Percentiles rank a stretch among this genome's conserved stretches.
Conservation (phyloP, 2,329 filamentous ascomycete species). For the Leptographium lundbergii region DNA sequence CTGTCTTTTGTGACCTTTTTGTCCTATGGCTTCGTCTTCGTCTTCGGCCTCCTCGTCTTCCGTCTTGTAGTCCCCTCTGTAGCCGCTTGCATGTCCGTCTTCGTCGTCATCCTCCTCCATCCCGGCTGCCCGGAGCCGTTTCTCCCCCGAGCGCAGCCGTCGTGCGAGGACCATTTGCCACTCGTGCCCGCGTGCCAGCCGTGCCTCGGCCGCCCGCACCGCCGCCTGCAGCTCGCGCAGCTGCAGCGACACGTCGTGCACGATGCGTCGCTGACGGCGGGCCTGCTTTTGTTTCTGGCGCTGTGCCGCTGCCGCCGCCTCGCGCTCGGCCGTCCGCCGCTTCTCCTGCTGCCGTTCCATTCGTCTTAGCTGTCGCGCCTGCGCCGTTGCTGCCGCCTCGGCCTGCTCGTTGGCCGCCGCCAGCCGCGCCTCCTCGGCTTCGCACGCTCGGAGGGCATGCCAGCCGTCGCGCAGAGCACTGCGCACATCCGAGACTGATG, state of each 20-base stretch:
- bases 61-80: too few relatives aligned
- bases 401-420: neutral
- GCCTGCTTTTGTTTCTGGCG: neutral
- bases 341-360: too few relatives aligned
- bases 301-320: neutral
- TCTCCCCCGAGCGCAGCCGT: slow-evolving; percentile 1
- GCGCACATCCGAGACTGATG: neutral
- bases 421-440: neutral
- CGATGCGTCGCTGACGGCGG: slow-evolving; percentile 1
- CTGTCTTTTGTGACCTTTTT: neutral
- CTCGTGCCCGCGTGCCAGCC: slow-evolving; percentile 2
- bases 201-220: slow-evolving; percentile 2
- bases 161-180: slow-evolving; percentile 2
- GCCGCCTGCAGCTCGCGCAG: slow-evolving; percentile 11
- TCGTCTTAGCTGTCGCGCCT: neutral
- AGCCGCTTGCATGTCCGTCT: too few relatives aligned
- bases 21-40: neutral
- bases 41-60: neutral
- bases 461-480: slow-evolving; percentile 2
- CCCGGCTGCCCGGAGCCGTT: neutral
- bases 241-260: slow-evolving; percentile 10
- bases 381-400: neutral
- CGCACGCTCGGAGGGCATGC: neutral
- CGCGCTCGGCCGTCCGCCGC: neutral
- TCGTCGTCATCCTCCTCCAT: too few relatives aligned